phyloP scores from a whole-genome alignment of 1,139 yeast species.

The Trichomonascaceae sp. region DNA sequence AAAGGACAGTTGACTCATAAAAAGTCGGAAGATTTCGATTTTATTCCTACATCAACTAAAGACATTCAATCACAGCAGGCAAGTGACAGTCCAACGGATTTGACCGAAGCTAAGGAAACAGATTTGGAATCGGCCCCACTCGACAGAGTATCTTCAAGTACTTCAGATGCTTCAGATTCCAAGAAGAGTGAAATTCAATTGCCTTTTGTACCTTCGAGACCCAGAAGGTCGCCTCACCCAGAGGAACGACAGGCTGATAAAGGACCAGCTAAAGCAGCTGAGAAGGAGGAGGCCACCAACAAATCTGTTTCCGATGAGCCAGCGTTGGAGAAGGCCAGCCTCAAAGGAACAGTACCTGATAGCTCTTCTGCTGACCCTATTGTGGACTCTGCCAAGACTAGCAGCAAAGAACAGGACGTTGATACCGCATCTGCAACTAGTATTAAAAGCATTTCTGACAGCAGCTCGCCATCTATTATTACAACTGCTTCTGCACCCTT shows the following conservation, averaged over 20 bases:
- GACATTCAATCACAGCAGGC: background rate
- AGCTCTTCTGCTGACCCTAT: background rate
- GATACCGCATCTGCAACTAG: background rate
- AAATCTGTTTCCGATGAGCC: background rate
- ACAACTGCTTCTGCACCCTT: background rate
- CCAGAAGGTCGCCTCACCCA: background rate
- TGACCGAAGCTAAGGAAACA: background rate
- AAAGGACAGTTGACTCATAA: background rate
- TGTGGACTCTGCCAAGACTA: background rate
- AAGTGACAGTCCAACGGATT: background rate
- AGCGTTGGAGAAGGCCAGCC: background rate
- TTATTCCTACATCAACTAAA: background rate
- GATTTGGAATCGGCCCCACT: background rate
- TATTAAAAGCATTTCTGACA: background rate
- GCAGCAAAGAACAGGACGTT: background rate
- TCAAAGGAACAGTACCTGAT: background rate
- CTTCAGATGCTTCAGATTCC: background rate
- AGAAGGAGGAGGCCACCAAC: background rate
- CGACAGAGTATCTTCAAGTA: background rate
- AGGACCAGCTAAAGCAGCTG: background rate
- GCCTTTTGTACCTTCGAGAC: conserved; percentile 3
- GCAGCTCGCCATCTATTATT: background rate
- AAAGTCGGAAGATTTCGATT: background rate
- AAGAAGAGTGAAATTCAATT: background rate
- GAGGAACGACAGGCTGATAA: background rate